Evolutionary conservation across 768 basidiomycete genomes (phyloP), one percentile per base, ranked within the genome.

Genomic region (Suillus occidentalis): DNA sequence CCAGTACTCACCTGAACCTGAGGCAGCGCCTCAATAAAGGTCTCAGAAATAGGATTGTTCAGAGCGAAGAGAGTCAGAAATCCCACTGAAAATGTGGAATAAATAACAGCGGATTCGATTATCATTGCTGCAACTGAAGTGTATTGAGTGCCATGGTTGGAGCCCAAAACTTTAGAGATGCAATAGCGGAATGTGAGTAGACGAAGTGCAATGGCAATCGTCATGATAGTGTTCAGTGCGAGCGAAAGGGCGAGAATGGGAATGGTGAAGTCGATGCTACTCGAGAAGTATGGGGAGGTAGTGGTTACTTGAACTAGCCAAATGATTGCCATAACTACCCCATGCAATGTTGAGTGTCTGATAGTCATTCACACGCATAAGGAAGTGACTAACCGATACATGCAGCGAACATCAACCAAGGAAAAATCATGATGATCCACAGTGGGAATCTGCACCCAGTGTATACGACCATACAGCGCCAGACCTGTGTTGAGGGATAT

Each of bases 61-160:
- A 66, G 22, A 5, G 65, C 68, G 58, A 72, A 79, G 18, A 71
- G 55, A 16, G 75, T 62, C 25, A 81, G 47, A 62, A 81, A 79
- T 0, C 75, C 36, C 9, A 80, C 16, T 0, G 71, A 71, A 18
- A 71, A 57, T 5, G 67, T 18, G 6, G 75, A 70, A 55, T 78
- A 78, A 3, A 76, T 42, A 4, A 73, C 68, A 2, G 76, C 77
- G 1, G 76, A 77, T 66, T 81, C 80, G 55, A 81, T 53, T 36
- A 78, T 50, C 69, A 81, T 78, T 3, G 79, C 70, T 14, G 72
- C 72, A 9, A 79, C 60, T 2, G 71, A 74, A 4, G 75, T 71
- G 60, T 80, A 80, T 20, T 69, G 68, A 7, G 47, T 43, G 8
- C 72, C 69, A 31, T 73, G 61, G 34, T 49, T 63, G 16, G 59